These are phyloP conservation scores for Aspergillus puulaauensis DNA, from an alignment of 2,329 filamentous ascomycete species.

Conservation along the genomic window DNA sequence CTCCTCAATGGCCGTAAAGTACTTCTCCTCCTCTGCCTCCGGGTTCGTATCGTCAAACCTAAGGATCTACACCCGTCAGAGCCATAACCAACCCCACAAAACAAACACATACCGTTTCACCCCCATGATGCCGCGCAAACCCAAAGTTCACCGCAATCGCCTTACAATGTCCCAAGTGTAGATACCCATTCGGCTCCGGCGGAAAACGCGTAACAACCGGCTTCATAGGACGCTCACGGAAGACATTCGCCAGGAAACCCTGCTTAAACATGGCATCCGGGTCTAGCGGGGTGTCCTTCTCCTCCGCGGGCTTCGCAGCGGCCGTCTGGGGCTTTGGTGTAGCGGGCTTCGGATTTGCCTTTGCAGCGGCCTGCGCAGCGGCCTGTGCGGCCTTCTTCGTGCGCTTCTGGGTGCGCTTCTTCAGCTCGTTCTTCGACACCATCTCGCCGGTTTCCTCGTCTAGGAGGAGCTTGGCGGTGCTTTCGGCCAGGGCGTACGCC, in stretches of 20 bases:
- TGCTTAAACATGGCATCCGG: constrained; percentile 74
- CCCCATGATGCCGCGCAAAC: constrained; percentile 81
- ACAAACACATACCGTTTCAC: constrained; percentile 45
- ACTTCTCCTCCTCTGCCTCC: constrained; percentile 85
- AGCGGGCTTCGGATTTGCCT: constrained; percentile 42
- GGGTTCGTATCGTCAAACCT: constrained; percentile 96
- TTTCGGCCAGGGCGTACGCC: constrained; percentile 19
- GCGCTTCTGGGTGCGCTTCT: constrained; percentile 27
- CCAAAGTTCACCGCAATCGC: constrained; percentile 97
- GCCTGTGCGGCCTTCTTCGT: constrained; percentile 29
- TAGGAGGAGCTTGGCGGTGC: constrained; percentile 21
- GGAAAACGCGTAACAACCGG: constrained; percentile 69
- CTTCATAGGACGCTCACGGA: constrained; percentile 60
- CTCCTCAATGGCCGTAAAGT: constrained; percentile 85
- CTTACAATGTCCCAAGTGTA: constrained; percentile 93
- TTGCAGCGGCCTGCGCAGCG: constrained; percentile 24
- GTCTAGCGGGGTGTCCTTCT: constrained; percentile 29
- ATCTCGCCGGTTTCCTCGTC: constrained; percentile 24
- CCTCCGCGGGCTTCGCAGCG: constrained; percentile 19
- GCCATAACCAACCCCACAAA: neutral
- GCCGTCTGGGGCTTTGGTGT: constrained; percentile 18
- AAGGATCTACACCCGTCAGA: constrained; percentile 34
- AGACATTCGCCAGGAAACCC: constrained; percentile 72
- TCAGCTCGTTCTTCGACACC: constrained; percentile 28
- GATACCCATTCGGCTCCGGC: constrained; percentile 87